phyloP scores from a whole-genome alignment of 2,329 filamentous ascomycete species.

The Calonectria henricotiae region DNA sequence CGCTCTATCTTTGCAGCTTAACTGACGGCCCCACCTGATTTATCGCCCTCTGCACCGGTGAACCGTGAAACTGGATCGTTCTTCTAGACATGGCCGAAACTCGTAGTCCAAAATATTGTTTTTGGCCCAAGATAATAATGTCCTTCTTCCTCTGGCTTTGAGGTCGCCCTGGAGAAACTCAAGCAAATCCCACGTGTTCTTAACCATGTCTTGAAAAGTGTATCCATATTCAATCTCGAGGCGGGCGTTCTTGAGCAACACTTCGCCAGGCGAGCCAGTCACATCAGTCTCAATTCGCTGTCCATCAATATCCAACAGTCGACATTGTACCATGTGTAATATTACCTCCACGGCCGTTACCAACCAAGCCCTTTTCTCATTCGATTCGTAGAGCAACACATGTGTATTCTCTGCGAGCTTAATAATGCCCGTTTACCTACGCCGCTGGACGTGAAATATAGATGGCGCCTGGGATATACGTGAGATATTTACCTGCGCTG shows the following conservation, averaged over 20 bases:
- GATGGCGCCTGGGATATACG: not conserved
- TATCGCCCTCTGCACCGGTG: not conserved
- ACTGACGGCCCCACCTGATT: not conserved
- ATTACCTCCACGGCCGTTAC: not conserved
- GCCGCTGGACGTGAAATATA: not conserved
- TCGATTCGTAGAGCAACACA: not conserved
- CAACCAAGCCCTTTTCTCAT: slow-evolving; percentile 2
- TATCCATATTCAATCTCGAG: not conserved
- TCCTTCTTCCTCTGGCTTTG: not conserved
- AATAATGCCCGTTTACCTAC: not conserved
- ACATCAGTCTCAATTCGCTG: not conserved
- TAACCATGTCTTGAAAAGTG: not conserved
- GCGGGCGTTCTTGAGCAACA: not conserved
- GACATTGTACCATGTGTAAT: slow-evolving; percentile 6
- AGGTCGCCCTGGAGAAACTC: slow-evolving; percentile 4
- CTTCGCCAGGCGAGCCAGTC: not conserved
- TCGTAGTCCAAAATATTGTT: not conserved
- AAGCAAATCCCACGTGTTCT: slow-evolving; percentile 2
- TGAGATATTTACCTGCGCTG: slow-evolving; percentile 9
- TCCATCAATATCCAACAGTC: not conserved
- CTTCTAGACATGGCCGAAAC: not conserved
- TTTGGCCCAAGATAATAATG: not conserved
- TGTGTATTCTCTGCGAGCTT: slow-evolving; percentile 7
- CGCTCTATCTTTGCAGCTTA: not conserved
- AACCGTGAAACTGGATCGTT: not conserved